Evolutionary conservation across 176 grass and related monocot genomes (phyloP), one percentile per base, ranked within the genome.

Genomic region (Phoenix roebelenii): DNA sequence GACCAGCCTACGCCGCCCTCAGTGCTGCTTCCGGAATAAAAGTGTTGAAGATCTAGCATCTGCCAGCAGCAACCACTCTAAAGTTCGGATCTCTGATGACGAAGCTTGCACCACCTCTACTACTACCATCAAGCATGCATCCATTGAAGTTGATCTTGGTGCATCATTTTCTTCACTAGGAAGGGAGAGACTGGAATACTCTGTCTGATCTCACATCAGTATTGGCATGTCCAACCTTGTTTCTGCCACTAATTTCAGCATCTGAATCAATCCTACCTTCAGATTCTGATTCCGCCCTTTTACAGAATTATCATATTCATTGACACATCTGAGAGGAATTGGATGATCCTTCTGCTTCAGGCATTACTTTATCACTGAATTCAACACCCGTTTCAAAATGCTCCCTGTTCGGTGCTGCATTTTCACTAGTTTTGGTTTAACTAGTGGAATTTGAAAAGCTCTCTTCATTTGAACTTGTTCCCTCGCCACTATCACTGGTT

Each of bases 141-240:
- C 20, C 20, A 20, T 20, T 20, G 20, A 20, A 20, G 20, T 20
- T 20, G 20, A 20, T 20, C 20, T 20, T 0, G 20, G 20, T 20
- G 20, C 20, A 20, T 20, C 20, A 20, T 20, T 20, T 20, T 20
- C 20, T 20, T 20, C 20, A 63, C 76, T 71, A 63, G 77, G 73
- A 59, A 84, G 80, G 61, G 65, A 75, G 32, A 56, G 55, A 25
- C 68, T 61, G 16, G 5, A 50, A 75, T 18, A 72, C 48, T 62
- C 69, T 25, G 29, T 26, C 55, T 32, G 58, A 72, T 25, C 25
- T 72, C 52, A 7, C 58, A 39, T 12, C 16, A 25, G 24, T 61
- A 19, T 58, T 60, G 17, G 49, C 17, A 72, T 61, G 48, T 32
- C 52, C 69, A 23, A 32, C 22, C 50, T 52, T 77, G 51, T 50